Evolutionary conservation across 192 early-diverging fungal species (phyloP).

Genomic region (Gaertneriomyces sp.): DNA sequence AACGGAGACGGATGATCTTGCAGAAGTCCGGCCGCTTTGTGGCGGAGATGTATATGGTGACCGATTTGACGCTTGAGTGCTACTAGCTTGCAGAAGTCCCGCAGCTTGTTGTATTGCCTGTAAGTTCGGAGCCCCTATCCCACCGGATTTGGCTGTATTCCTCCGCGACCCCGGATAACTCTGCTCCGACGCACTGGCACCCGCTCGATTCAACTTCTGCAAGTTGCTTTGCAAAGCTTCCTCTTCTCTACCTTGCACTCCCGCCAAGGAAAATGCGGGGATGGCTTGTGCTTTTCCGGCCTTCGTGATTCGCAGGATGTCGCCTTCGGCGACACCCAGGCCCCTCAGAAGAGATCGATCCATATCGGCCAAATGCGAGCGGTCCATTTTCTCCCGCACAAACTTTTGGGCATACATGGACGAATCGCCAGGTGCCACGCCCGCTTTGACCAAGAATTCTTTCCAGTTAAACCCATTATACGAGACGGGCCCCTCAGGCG

Average conservation of each 20-base stretch:
- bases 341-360: conserved; percentile 68
- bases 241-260: conserved; percentile 40
- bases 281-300: conserved; percentile 28
- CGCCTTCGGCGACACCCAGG: conserved; percentile 79
- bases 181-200: neutral
- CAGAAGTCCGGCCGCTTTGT: conserved; percentile 5
- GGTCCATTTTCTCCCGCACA: conserved; percentile 83
- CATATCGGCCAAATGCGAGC: conserved; percentile 69
- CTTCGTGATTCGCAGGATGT: conserved; percentile 76
- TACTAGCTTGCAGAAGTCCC: conserved; percentile 13
- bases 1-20: conserved; percentile 8
- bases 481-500: conserved; percentile 11
- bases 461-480: conserved; percentile 91
- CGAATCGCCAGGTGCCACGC: conserved; percentile 69
- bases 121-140: conserved; percentile 3
- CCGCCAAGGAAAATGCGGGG: neutral
- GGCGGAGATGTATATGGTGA: conserved; percentile 23
- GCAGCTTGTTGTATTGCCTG: conserved; percentile 21
- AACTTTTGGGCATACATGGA: conserved; percentile 79
- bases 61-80: neutral
- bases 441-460: conserved; percentile 81
- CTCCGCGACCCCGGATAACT: neutral
- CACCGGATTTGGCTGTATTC: neutral
- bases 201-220: conserved; percentile 19
- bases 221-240: conserved; percentile 44